These are phyloP conservation scores for Pelagophyceae sp. DNA, from an alignment of 352 stramenopile genomes.

Conservation along the genomic window DNA sequence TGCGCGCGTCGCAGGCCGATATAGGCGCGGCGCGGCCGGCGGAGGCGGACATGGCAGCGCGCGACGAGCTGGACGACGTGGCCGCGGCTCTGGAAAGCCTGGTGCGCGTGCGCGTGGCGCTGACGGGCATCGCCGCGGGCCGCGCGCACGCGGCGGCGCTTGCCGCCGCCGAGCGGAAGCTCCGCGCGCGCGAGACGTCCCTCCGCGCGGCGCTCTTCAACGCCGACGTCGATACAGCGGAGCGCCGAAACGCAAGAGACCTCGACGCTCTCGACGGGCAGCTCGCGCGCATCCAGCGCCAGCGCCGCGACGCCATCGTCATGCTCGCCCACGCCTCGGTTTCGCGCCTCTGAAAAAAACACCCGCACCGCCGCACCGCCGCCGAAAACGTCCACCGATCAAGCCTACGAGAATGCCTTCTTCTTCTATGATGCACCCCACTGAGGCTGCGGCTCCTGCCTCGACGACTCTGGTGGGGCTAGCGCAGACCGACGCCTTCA, in stretches of 20 bases:
- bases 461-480: no score
- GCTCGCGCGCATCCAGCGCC: background rate
- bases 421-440: no score
- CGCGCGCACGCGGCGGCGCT: background rate
- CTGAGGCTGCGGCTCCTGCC: no score
- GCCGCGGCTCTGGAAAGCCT: no score
- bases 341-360: conserved; percentile 5
- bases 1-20: background rate
- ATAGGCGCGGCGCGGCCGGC: no score
- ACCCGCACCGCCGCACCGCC: background rate
- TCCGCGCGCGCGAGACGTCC: background rate
- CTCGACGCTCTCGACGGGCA: background rate
- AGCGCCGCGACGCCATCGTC: background rate
- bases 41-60: no score
- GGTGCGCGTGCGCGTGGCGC: background rate
- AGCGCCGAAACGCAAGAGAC: background rate
- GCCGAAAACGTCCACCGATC: no score
- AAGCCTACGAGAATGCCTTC: no score
- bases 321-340: background rate
- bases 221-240: background rate
- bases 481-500: no score
- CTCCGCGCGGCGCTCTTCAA: background rate
- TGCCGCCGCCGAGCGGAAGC: background rate
- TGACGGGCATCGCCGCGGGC: background rate
- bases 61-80: no score